Percentiles rank a stretch among this genome's conserved stretches.
phyloP scores from a whole-genome alignment of 2,329 filamentous ascomycete genomes.

The Teratosphaeria nubilosa region DNA sequence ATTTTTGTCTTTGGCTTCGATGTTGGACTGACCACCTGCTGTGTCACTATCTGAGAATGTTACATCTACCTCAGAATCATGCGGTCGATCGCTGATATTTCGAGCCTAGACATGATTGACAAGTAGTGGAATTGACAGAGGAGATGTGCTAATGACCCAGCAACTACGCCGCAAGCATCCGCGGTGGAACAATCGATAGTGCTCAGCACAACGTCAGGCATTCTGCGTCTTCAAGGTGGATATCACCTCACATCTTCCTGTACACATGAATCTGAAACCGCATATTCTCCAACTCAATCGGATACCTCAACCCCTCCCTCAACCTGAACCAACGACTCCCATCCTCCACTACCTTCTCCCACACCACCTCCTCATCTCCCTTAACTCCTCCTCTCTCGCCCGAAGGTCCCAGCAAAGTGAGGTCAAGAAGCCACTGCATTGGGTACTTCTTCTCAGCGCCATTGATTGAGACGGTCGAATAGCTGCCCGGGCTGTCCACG shows the following conservation, averaged over 20 bases:
- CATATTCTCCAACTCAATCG: conserved; percentile 87
- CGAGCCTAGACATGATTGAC: too few species aligned
- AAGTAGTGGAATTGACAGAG: too few species aligned
- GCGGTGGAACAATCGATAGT: too few species aligned
- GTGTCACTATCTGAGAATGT: too few species aligned
- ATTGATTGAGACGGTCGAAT: conserved; percentile 66
- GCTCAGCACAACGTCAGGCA: too few species aligned
- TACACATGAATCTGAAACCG: conserved; percentile 88
- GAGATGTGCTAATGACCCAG: too few species aligned
- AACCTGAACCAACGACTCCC: conserved; percentile 83
- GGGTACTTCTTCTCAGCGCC: conserved; percentile 59
- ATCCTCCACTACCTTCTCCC: conserved; percentile 65
- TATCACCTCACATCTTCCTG: conserved; percentile 1
- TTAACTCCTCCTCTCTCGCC: not conserved
- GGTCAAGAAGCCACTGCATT: conserved; percentile 87
- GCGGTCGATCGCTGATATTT: too few species aligned
- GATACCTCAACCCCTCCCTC: conserved; percentile 52
- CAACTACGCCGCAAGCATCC: too few species aligned
- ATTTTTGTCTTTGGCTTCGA: too few species aligned
- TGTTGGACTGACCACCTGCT: too few species aligned
- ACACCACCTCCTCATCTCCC: conserved; percentile 31
- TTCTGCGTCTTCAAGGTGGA: too few species aligned
- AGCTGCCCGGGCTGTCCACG: conserved; percentile 87
- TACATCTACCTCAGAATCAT: too few species aligned
- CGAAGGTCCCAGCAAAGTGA: conserved; percentile 50